Percentiles rank a stretch among this genome's conserved stretches.
Conservation (phyloP, 2,329 filamentous ascomycete genomes). For the Huntiella omanensis region DNA sequence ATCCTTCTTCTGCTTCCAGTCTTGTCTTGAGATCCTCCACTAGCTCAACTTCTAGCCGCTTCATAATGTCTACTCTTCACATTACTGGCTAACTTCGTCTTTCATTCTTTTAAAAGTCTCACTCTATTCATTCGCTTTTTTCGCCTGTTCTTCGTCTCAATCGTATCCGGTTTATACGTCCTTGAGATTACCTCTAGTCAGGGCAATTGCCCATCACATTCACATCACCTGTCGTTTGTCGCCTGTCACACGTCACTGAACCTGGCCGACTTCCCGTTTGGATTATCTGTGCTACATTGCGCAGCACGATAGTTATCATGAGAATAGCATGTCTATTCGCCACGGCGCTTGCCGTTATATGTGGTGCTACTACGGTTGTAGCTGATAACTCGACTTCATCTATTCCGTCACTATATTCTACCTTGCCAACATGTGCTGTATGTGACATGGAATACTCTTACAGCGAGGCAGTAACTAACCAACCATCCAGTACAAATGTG, state of each 20-base stretch:
- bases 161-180: neutral
- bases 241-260: neutral
- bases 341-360: neutral
- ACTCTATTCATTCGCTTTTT: neutral
- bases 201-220: neutral
- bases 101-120: neutral
- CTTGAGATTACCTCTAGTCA: neutral
- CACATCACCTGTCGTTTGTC: neutral
- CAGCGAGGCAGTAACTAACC: neutral
- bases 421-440: slow-evolving; percentile 19
- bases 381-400: slow-evolving; percentile 1
- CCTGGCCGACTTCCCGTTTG: neutral
- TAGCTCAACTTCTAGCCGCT: no score
- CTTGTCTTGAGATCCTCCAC: no score
- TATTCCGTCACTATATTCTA: neutral
- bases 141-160: neutral
- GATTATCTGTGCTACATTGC: neutral
- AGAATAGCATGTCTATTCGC: neutral
- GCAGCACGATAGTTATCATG: neutral
- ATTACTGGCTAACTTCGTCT: neutral
- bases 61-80: no score
- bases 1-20: no score
- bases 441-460: slow-evolving; percentile 4
- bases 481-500: slow-evolving; percentile 15
- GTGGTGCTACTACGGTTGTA: neutral